Evolutionary conservation across 805 yeast species (phyloP).

Genomic region (Jamesozyma jinghongensis): DNA sequence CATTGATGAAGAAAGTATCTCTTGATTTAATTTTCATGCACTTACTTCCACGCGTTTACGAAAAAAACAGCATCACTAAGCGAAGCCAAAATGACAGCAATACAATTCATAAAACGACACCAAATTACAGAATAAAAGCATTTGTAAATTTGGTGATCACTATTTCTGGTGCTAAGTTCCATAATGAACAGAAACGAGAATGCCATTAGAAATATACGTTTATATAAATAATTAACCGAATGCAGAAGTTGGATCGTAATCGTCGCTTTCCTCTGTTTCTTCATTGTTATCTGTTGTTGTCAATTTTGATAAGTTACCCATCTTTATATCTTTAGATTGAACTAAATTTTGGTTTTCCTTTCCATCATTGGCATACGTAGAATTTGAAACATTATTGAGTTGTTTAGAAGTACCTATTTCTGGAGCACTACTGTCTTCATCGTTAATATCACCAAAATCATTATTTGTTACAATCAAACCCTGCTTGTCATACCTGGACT

Average conservation of each 20-base stretch:
- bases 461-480: not conserved
- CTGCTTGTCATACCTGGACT: not conserved
- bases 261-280: slow-evolving; percentile 4
- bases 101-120: no score
- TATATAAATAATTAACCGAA: not conserved
- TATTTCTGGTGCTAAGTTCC: not conserved
- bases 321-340: not conserved
- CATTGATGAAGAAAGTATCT: not conserved
- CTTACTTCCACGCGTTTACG: no score
- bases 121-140: no score
- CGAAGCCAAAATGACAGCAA: no score
- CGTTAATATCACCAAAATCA: not conserved
- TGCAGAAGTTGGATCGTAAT: slow-evolving; percentile 7
- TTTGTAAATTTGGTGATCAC: no score
- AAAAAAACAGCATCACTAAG: no score
- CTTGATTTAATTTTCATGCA: not conserved
- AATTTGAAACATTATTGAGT: not conserved
- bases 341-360: not conserved
- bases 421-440: slow-evolving; percentile 4
- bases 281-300: not conserved
- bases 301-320: no score
- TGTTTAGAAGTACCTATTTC: slow-evolving; percentile 1
- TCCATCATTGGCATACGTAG: not conserved
- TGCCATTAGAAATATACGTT: no score
- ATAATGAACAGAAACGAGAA: not conserved